Base-by-base conservation (phyloP, 768 basidiomycete species). In the Thelephora ganbajun region DNA sequence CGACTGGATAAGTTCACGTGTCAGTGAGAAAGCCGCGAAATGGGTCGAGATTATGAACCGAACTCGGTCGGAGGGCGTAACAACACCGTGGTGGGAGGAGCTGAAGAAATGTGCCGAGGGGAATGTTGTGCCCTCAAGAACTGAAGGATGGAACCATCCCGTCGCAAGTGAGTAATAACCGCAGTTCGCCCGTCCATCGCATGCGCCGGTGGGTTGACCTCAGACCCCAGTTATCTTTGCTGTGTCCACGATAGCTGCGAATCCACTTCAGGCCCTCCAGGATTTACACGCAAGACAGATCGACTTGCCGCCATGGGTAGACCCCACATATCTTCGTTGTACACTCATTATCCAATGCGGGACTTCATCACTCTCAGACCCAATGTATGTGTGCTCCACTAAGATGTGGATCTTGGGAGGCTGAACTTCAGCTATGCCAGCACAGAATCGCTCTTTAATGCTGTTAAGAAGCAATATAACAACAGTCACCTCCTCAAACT, bases 1-100 rank as follows among this genome's bases (percentile, higher is more conserved):
- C 54, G 88, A 91, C 65, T 91, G 88, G 88, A 81, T 91, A 53
- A 73, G 82, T 34, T 75, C 76, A 11, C 77, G 88, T 43, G 79
- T 90, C 47, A 63, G 68, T 36, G 71, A 69, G 51, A 71, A 77
- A 48, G 79, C 79, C 50, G 62, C 71, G 6, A 74, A 70, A 58
- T 91, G 88, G 88, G 71, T 85, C 26, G 76, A 79, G 36, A 77
- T 83, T 56, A 65, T 11, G 68, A 71, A 41, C 64, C 61, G 34
- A 65, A 72, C 36, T 43, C 55, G 1, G 49, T 53, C 20, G 56
- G 57, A 37, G 56, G 55, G 45, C 54, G 56, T 9, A 39, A 66
- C 74, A 44, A 77, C 83, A 9, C 87, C 86, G 1, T 91, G 88
- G 88, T 91, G 88, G 88, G 82, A 87, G 52, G 88, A 91, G 59